Base-by-base conservation (phyloP, 768 basidiomycete species). In the Astraeus odoratus region DNA sequence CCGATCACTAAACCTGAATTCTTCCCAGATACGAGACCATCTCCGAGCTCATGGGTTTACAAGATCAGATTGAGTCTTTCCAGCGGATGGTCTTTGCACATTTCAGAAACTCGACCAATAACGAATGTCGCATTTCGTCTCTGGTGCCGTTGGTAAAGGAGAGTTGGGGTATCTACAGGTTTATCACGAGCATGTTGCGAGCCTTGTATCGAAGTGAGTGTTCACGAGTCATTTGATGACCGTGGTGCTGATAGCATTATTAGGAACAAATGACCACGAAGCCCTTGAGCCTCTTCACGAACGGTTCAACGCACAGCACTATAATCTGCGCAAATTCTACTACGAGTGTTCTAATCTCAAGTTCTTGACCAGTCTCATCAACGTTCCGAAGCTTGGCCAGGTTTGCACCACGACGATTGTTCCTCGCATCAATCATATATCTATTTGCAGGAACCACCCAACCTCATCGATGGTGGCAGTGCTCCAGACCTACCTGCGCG, bases 321-420 rank as follows among this genome's bases (percentile, higher is more conserved):
- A 93, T 58, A 85, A 80, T 51, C 76, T 99, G 8, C 84, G 96
- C 51, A 92, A 95, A 63, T 99, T 96, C 69, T 98, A 98, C 71
- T 98, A 98, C 62, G 96, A 99, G 62, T 99, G 96, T 62, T 96
- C 93, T 8, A 98, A 98, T 67, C 78, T 99, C 53, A 97, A 96
- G 64, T 99, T 96, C 66, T 69, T 99, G 42, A 99, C 96, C 8
- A 90, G 94, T 36, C 76, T 99, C 25, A 96, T 98, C 59, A 99
- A 98, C 63, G 94, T 99, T 2, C 96, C 96, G 9, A 99, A 98
- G 65, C 76, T 99, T 27, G 95, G 92, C 36, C 83, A 88, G 59
- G 92, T 91, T 57, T 43, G 44, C 24, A 45, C 12, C 26, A 15
- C 8, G 34, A 35, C 16, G 37, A 43, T 12, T 9, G 6, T 27